Base-by-base conservation (phyloP, 768 basidiomycete genomes). In the Nidula microcarpa region DNA sequence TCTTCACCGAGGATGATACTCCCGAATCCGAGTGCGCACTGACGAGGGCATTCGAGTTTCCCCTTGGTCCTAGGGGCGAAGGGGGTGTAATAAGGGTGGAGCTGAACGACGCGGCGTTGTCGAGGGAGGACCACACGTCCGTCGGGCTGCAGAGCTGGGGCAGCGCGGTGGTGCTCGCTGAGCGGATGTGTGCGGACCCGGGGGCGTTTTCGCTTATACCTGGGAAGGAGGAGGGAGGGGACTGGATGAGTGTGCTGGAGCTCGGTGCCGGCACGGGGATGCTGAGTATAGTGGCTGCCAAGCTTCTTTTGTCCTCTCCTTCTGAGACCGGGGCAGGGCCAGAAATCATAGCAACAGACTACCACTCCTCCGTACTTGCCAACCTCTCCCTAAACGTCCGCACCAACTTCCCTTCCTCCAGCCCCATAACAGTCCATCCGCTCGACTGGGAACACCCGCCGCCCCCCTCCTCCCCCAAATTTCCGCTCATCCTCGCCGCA, bases 91-190 rank as follows among this genome's bases (percentile, higher is more conserved):
- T 86, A 43, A 60, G 65, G 14, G 74, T 87, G 48, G 76, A 85
- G 65, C 72, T 92, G 34, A 87, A 86, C 62, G 89, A 92, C 59
- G 88, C 82, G 1, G 79, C 86, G 1, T 69, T 89, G 39, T 72
- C 79, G 30, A 71, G 68, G 33, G 74, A 78, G 11, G 89, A 91
- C 62, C 86, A 91, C 64, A 90, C 88, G 8, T 84, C 83, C 14
- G 89, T 91, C 33, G 90, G 91, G 0, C 70, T 93, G 43, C 91
- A 93, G 66, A 91, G 87, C 61, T 93, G 91, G 91, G 89, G 83
- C 7, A 86, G 87, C 60, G 80, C 85, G 14, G 87, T 91, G 61
- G 67, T 89, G 35, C 75, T 94, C 46, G 84, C 84, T 1, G 79
- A 86, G 59, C 76, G 78, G 45, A 74, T 92, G 48, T 85, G 83